Base-by-base conservation (phyloP, 148 eudicot genomes). In the Persicaria maculosa region DNA sequence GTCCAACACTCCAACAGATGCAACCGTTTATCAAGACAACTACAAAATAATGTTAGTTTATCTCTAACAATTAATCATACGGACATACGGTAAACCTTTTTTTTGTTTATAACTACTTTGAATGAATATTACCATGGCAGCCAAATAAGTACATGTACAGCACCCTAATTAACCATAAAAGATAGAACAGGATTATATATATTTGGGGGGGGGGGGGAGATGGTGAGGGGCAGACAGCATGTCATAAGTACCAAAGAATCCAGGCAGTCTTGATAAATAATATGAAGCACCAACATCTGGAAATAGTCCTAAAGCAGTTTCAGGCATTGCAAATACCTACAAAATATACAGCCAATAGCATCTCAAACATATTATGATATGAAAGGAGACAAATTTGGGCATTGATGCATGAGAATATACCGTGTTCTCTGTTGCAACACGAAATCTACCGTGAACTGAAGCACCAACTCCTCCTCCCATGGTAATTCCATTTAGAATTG, bases 301-400 rank as follows among this genome's bases (percentile, higher is more conserved):
- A 59, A 92, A 92, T 74, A 95, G 89, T 73, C 98, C 98, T 79
- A 92, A 79, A 76, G 96, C 96, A 73, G 97, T 90, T 88, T 95
- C 98, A 79, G 98, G 98, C 98, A 95, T 95, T 67, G 98, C 96
- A 85, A 90, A 95, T 69, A 88, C 88, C 98, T 95, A 81, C 68
- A 80, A 50, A 74, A 78, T 47, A 31, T 40, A 36, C 59, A 47
- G 1, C 57, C 58, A 62, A 44, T 17, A 12, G 52, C 20, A 54
- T 68, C 61, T 52, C 36, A 11, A 22, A 36, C 59, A 48, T 53
- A 43, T 65, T 15, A 25, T 62, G 36, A 0, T 40, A 43, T 65
- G 17, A 65, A 36, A 65, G 1, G 43, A 65, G 7, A 65, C 9
- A 65, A 62, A 25, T 19, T 3, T 31, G 40, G 52, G 12, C 8